Base-by-base conservation (phyloP, 2,329 filamentous ascomycete species). In the Aureobasidium lini region DNA sequence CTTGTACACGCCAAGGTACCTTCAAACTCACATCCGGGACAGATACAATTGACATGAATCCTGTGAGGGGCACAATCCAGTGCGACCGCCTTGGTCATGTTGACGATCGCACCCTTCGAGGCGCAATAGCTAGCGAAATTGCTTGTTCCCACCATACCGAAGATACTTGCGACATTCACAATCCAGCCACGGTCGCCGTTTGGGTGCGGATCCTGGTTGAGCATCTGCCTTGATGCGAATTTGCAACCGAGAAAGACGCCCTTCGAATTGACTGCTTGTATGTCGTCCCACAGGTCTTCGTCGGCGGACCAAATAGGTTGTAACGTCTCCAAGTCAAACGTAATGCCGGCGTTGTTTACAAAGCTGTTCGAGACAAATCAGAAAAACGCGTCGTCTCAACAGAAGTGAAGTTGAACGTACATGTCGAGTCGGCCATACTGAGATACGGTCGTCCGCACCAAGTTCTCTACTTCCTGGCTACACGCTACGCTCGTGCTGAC, bases 41-140 rank as follows among this genome's bases (percentile, higher is more conserved):
- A 76, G 15, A 77, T 62, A 1, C 71, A 68, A 61, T 78, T 77
- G 60, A 68, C 70, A 58, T 76, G 71, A 40, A 79, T 75, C 11
- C 69, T 66, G 34, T 77, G 65, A 39, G 67, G 66, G 1, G 73
- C 75, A 59, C 75, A 76, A 54, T 77, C 75, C n/a, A 77, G 62
- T 2, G 76, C 75, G n/a, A 77, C 68, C 56, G 74, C 71, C 54
- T 74, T 76, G 7, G 77, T 79, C 46, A 81, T 68, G 43, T 73
- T 69, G 9, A 75, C 68, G 6, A 79, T 76, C 0, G 76, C 78
- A 9, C 74, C 75, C 63, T 81, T 81, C 43, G 71, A 75, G 2
- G 77, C 74, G 57, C 74, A 76, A 64, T 80, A 81, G 16, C 70
- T 68, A 29, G 73, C 71, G 68, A 63, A 46, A 43, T 46, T 56